Base-by-base conservation (phyloP, 1,284 basidiomycete genomes). In the Cutaneotrichosporon sp. region DNA sequence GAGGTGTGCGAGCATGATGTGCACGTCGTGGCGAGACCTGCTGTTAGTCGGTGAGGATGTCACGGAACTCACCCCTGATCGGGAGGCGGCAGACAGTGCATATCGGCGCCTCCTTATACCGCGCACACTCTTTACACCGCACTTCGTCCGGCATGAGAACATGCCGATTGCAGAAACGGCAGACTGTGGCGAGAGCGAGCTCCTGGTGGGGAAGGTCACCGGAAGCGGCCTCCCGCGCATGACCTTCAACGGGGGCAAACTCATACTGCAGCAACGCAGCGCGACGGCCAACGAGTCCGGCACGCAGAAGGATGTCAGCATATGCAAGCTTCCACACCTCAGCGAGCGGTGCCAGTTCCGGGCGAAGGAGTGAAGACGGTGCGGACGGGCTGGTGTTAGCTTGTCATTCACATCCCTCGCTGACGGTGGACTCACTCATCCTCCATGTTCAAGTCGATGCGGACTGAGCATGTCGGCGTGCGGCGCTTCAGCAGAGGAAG, bases 1-100 rank as follows among this genome's bases (percentile, higher is more conserved):
- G 81, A 80, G 8, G 82, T 77, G 66, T 88, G 87, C 25, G 78
- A 75, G 66, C 87, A 88, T 7, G 77, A 74, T 9, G 83, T 70
- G 62, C 87, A 88, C 35, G 78, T 82, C 49, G 80, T 79, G 3
- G 86, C 84, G n/a, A 88, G 78, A 29, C 86, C 86, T 87, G 56
- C 8, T 11, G 29, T 31, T 31, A 31, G 29, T 31, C 7, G 11
- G 22, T 4, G 20, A 39, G 16, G n/a, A n/a, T n/a, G n/a, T n/a
- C n/a, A n/a, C n/a, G n/a, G n/a, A n/a, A 71, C 79, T 39, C 60
- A 84, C 88, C 87, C 80, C 83, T 86, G 53, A 88, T 82, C 4
- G 87, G 85, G 17, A 89, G 77, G 35, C 87, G 80, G 69, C 88
- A 90, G 29, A 72, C 24, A 54, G 59, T 38, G 32, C 46, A 54